Base-by-base conservation (phyloP, 257 asterid species). In the Solanum bulbocastanum region DNA sequence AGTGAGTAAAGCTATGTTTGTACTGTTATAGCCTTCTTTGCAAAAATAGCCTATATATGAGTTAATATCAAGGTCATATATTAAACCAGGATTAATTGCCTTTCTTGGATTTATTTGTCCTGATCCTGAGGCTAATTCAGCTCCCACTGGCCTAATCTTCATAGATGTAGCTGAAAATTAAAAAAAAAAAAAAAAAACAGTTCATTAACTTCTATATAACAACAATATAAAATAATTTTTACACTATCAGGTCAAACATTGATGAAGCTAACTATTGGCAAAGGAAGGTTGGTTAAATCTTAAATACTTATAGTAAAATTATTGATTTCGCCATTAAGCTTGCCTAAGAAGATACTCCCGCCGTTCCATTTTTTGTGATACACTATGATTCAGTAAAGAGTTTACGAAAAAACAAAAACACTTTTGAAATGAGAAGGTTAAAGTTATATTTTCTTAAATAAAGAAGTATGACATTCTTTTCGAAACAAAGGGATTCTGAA, bases 11-110 rank as follows among this genome's bases (percentile, higher is more conserved):
- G 90, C 90, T 14, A 94, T 88, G 33, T 79, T 88, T 42, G 91
- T 49, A 79, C 83, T 83, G 35, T 86, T 87, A 92, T 91, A 94
- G 10, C 96, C 96, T 65, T 91, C 91, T 86, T 89, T 93, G 92
- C 98, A 96, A 40, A 96, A 94, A 58, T 90, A 92, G 37, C 94
- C 89, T 6, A 92, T n/a, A 88, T 96, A 96, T 40, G 93, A 88
- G 25, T 86, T 44, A 2, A 62, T 44, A 66, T 91, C 87, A 3
- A 92, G 86, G 86, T 94, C 96, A 25, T 94, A 96, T 14, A 96
- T 56, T 11, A 96, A 91, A 32, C 98, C 98, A 1, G 98, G 98
- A 83, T 93, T 83, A 42, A 94, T 11, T 85, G 98, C 98, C 46
- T 84, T 82, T 39, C 10, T 88, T 3, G 97, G 98, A 89, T 92